Base-by-base conservation (phyloP, 2,329 filamentous ascomycete species). In the Xenoacremonium recifei region DNA sequence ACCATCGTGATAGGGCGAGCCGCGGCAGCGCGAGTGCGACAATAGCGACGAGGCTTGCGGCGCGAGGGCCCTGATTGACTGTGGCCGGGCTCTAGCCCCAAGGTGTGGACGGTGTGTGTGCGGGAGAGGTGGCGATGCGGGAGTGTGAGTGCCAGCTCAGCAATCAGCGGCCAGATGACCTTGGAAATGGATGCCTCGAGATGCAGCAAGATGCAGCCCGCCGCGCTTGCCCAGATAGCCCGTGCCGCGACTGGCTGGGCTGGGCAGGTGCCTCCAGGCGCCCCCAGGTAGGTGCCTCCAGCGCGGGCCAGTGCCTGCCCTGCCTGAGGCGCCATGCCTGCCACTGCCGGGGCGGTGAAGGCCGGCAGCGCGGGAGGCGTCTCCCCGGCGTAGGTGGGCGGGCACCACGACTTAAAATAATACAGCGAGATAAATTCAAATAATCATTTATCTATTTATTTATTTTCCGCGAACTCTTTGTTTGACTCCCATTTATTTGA, bases 161-260 rank as follows among this genome's bases (percentile, higher is more conserved):
- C 62, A 63, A 50, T 53, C 48, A 44, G 36, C 45, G 47, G 50
- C 60, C 63, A 66, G 63, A 66, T 66, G 63, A 66, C 63, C 63
- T 30, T 16, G 32, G 9, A 31, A 15, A 9, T 7, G 13, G n/a
- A 7, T 9, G 6, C 6, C 6, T 18, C 21, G 25, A 34, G 35
- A 50, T 50, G 48, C 48, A 50, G n/a, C n/a, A n/a, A n/a, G n/a
- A n/a, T n/a, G n/a, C n/a, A n/a, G n/a, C n/a, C n/a, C n/a, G n/a
- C n/a, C n/a, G n/a, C n/a, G n/a, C n/a, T n/a, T n/a, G n/a, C n/a
- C n/a, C n/a, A n/a, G n/a, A n/a, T n/a, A n/a, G n/a, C n/a, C n/a
- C n/a, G n/a, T n/a, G n/a, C n/a, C n/a, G n/a, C n/a, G n/a, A n/a
- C n/a, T n/a, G n/a, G n/a, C n/a, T n/a, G n/a, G n/a, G n/a, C n/a